Evolutionary conservation across 2,329 filamentous ascomycete genomes (phyloP).

Genomic region (Ascochyta clinopodiicola): DNA sequence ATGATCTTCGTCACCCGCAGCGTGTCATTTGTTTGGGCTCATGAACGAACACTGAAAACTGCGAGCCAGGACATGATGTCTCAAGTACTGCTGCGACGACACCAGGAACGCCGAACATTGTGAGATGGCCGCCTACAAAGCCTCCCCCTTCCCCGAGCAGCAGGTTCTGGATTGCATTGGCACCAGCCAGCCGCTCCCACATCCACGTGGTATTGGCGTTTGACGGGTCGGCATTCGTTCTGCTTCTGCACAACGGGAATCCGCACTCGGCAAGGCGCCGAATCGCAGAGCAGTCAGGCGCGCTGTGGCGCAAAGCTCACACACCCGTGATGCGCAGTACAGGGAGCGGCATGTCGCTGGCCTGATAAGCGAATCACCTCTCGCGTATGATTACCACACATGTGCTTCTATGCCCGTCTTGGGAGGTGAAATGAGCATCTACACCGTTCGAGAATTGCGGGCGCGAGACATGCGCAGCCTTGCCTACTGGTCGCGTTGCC

Average conservation of each 20-base stretch:
- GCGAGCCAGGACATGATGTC: not conserved
- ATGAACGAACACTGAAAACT: not conserved
- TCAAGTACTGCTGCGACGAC: not conserved
- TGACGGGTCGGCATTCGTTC: constrained; percentile 10
- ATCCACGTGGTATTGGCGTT: constrained; percentile 9
- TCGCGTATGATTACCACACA: constrained; percentile 14
- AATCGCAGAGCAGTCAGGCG: not conserved
- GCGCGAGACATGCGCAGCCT: constrained; percentile 10
- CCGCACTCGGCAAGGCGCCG: constrained; percentile 4
- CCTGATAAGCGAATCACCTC: constrained; percentile 9
- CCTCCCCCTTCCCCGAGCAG: not conserved
- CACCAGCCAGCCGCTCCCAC: constrained; percentile 1
- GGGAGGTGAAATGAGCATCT: constrained; percentile 10
- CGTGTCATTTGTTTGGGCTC: not conserved
- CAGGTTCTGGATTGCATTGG: constrained; percentile 1
- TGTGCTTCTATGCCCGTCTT: constrained; percentile 14
- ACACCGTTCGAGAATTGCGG: constrained; percentile 7
- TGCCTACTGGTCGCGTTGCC: not conserved
- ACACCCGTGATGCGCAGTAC: constrained; percentile 1
- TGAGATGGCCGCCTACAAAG: not conserved
- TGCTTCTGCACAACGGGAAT: constrained; percentile 11
- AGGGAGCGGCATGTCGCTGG: constrained; percentile 4
- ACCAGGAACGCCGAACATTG: not conserved
- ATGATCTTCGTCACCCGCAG: not conserved
- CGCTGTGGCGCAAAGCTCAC: constrained; percentile 8